Conservation (phyloP, 352 stramenopile species). For the Pythium rishiriense region DNA sequence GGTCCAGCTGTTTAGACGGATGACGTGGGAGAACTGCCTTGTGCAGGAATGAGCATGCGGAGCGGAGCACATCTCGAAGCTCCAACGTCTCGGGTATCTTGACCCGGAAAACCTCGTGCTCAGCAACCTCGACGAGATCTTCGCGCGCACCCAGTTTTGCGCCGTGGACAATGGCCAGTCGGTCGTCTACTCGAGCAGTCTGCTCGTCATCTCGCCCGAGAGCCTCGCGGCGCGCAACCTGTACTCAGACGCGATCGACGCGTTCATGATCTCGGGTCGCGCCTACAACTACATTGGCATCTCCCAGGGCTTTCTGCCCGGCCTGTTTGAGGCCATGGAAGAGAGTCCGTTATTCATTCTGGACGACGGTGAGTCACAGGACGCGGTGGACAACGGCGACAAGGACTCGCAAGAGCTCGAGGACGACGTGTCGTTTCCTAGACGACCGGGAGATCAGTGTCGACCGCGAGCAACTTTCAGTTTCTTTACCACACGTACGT, state of each 20-base stretch:
- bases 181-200: constrained; percentile 79
- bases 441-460: constrained; percentile 31
- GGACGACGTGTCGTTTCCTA: constrained; percentile 31
- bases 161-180: constrained; percentile 82
- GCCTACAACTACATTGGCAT: constrained; percentile 86
- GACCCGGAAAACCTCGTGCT: constrained; percentile 81
- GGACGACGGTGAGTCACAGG: constrained; percentile 33
- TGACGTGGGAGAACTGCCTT: too few species aligned
- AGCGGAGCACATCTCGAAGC: too few species aligned
- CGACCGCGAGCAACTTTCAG: constrained; percentile 66
- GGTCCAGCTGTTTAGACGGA: too few species aligned
- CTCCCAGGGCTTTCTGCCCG: constrained; percentile 75
- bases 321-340: constrained; percentile 81
- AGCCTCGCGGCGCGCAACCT: constrained; percentile 68
- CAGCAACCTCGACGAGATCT: constrained; percentile 83
- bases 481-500: constrained; percentile 60
- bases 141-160: constrained; percentile 75
- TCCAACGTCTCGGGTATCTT: constrained; percentile 76
- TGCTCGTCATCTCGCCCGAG: constrained; percentile 76
- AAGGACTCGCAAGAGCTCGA: constrained; percentile 22
- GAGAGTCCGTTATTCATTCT: constrained; percentile 77
- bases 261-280: constrained; percentile 81
- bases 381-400: constrained; percentile 31
- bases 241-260: constrained; percentile 81
- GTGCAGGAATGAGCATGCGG: too few species aligned